Evolutionary conservation across 2,329 filamentous ascomycete genomes (phyloP).

Genomic region (Cryphonectria japonica): DNA sequence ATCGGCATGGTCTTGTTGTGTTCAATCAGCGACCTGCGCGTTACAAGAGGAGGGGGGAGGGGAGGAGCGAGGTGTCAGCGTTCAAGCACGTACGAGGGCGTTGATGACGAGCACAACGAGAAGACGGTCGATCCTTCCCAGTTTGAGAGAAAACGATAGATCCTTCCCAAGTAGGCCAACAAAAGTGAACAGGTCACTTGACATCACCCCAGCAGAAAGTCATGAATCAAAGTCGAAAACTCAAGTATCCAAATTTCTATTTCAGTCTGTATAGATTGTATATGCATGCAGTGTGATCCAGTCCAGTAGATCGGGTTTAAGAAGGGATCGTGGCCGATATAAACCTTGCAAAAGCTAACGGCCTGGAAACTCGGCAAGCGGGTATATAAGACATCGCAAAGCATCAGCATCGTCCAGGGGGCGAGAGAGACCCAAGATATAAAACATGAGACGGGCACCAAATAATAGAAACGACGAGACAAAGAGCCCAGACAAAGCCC

Average conservation of each 20-base stretch:
- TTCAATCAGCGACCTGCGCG: too few relatives aligned
- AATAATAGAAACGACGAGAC: too few relatives aligned
- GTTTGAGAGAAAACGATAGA: too few relatives aligned
- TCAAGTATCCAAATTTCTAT: background rate
- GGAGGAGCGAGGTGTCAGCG: too few relatives aligned
- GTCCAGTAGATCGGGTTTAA: background rate
- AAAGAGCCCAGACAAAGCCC: background rate
- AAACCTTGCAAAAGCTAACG: slow-evolving; percentile 6
- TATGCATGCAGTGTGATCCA: background rate
- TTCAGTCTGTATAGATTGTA: slow-evolving; percentile 13
- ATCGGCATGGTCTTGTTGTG: too few relatives aligned
- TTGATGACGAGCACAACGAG: too few relatives aligned
- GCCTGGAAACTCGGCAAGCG: slow-evolving; percentile 12
- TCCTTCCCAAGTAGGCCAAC: too few relatives aligned
- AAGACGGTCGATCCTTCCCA: too few relatives aligned
- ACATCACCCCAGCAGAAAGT: too few relatives aligned
- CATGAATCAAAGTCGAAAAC: background rate
- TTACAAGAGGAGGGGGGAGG: too few relatives aligned
- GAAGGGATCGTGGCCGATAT: slow-evolving; percentile 17
- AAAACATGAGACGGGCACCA: background rate
- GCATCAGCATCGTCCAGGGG: slow-evolving; percentile 25
- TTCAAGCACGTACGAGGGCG: too few relatives aligned
- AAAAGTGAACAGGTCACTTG: too few relatives aligned
- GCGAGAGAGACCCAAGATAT: slow-evolving; percentile 9
- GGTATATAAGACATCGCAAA: slow-evolving; percentile 29